A percentile compares a stretch with the other conserved stretches of the same genome.
Conservation (phyloP, 2,329 filamentous ascomycete species). For the Paramyrothecium roridum region DNA sequence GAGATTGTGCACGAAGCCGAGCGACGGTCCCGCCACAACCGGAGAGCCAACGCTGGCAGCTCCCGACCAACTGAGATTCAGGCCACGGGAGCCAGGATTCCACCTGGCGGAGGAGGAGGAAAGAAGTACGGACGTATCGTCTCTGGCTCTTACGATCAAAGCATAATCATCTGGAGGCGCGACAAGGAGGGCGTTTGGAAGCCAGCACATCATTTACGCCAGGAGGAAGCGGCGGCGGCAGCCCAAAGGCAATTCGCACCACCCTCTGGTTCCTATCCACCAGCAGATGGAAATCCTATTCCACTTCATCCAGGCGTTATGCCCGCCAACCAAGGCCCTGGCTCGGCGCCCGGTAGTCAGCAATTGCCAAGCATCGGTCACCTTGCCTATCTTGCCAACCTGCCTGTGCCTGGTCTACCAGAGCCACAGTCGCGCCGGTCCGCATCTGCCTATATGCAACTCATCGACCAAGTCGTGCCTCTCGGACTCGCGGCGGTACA, state of each 20-base stretch:
- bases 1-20: conserved; percentile 35
- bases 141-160: conserved; percentile 94
- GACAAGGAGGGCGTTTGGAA: conserved; percentile 84
- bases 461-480: conserved; percentile 53
- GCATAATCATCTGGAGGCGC: conserved; percentile 90
- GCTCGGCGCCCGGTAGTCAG: conserved; percentile 3
- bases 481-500: conserved; percentile 46
- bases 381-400: neutral
- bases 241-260: conserved; percentile 32
- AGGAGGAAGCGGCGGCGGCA: conserved; percentile 64
- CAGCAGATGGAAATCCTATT: neutral
- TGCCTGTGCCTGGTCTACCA: neutral
- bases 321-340: conserved; percentile 4
- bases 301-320: conserved; percentile 11
- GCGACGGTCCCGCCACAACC: conserved; percentile 29
- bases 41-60: conserved; percentile 66
- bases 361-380: conserved; percentile 4
- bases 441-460: conserved; percentile 39
- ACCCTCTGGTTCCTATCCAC: neutral
- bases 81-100: conserved; percentile 80
- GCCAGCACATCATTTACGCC: conserved; percentile 69
- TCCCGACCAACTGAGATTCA: conserved; percentile 71
- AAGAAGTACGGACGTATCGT: conserved; percentile 92
- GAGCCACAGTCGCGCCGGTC: conserved; percentile 23
- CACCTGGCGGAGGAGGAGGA: conserved; percentile 87